Percentiles rank a stretch among this genome's conserved stretches.
Evolutionary conservation across 139 green algal species (phyloP).

Genomic region (Coccomyxa sp.): DNA sequence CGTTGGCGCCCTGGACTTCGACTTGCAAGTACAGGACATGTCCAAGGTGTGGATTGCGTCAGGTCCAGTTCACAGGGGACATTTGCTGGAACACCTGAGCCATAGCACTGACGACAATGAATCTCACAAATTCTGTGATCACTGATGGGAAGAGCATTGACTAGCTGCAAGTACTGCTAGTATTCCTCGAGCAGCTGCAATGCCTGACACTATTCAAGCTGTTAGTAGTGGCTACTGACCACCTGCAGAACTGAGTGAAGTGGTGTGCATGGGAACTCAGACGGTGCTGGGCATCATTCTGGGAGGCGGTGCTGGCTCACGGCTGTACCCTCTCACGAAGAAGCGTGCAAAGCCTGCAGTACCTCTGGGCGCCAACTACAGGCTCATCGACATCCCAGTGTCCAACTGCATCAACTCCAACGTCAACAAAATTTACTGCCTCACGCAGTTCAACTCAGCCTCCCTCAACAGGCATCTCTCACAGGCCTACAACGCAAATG

Average conservation of each 20-base stretch:
- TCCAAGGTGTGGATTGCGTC: conserved; percentile 13
- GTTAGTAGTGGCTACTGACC: not conserved
- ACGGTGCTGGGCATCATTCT: conserved; percentile 96
- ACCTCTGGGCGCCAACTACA: conserved; percentile 98
- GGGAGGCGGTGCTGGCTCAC: conserved; percentile 89
- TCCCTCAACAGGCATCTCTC: conserved; percentile 98
- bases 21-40: conserved; percentile 22
- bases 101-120: too few relatives aligned
- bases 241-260: not conserved
- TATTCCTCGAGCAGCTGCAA: not conserved
- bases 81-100: too few relatives aligned
- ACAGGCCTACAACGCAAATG: conserved; percentile 93
- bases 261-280: conserved; percentile 39
- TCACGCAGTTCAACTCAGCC: conserved; percentile 99
- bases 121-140: too few relatives aligned
- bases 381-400: conserved; percentile 99
- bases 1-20: conserved; percentile 8
- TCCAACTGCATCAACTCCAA: conserved; percentile 99
- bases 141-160: too few relatives aligned
- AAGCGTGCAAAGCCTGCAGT: conserved; percentile 98
- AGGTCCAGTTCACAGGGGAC: too few relatives aligned
- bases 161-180: not conserved
- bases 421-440: conserved; percentile 99
- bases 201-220: not conserved
- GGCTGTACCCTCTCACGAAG: conserved; percentile 98